Evolutionary conservation across 768 basidiomycete genomes (phyloP).

Genomic region (Rubroboletus pulcherrimus): DNA sequence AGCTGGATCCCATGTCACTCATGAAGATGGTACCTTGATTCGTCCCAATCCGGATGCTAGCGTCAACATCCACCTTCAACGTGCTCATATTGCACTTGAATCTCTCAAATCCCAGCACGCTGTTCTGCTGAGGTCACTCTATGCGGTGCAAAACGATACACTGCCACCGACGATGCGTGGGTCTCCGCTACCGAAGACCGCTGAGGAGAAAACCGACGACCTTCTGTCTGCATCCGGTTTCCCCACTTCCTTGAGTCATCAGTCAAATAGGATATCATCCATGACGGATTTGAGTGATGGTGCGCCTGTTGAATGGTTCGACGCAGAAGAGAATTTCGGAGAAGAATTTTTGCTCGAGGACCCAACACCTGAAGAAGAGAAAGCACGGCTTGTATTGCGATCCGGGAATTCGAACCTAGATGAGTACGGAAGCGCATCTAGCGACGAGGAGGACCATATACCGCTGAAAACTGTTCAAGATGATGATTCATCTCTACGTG

Average conservation of each 20-base stretch:
- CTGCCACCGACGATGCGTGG: conserved; percentile 20
- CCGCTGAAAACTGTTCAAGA: not conserved
- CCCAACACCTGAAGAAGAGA: conserved; percentile 37
- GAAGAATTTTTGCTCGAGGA: conserved; percentile 62
- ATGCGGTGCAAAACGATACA: conserved; percentile 31
- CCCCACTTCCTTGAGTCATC: conserved; percentile 30
- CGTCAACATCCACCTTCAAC: conserved; percentile 34
- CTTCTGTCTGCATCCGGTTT: conserved; percentile 21
- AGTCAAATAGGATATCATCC: conserved; percentile 44
- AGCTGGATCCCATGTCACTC: conserved; percentile 21
- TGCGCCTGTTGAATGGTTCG: conserved; percentile 64
- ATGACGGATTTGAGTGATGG: conserved; percentile 49
- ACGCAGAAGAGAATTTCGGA: conserved; percentile 52
- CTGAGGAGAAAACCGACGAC: conserved; percentile 45
- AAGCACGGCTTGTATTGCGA: conserved; percentile 37
- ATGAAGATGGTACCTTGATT: conserved; percentile 29
- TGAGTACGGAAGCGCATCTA: conserved; percentile 41
- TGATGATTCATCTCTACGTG: conserved; percentile 4
- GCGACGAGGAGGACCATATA: conserved; percentile 41
- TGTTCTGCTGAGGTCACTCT: conserved; percentile 43
- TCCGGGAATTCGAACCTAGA: conserved; percentile 41
- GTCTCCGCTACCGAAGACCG: conserved; percentile 41
- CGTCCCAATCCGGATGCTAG: conserved; percentile 17
- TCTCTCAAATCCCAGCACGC: conserved; percentile 59
- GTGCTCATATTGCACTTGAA: conserved; percentile 45